Conservation (phyloP, 164 flowering plant genomes). For the Aristolochia californica region DNA sequence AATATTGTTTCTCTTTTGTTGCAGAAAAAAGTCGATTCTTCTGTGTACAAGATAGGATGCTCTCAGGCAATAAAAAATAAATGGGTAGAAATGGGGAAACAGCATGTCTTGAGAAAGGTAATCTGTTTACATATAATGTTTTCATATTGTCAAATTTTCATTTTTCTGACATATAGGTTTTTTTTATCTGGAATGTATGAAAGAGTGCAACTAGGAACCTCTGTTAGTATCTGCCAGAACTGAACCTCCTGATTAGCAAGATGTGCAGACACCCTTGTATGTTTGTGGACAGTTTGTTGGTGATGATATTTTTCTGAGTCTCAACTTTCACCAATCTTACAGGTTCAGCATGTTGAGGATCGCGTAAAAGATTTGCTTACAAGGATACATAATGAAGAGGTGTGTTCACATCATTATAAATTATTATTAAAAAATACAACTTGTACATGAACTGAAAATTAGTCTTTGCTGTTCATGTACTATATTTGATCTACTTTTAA, state of each 20-base stretch:
- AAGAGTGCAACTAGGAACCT: neutral
- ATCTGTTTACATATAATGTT: neutral
- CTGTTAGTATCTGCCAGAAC: too few relatives aligned
- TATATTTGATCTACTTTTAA: too few relatives aligned
- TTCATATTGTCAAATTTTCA: neutral
- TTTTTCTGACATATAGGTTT: neutral
- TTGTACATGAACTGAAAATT: too few relatives aligned
- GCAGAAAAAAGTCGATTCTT: slow-evolving; percentile 61
- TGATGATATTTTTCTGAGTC: neutral
- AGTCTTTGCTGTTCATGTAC: too few relatives aligned
- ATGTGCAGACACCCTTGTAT: too few relatives aligned
- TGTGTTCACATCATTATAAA: slow-evolving; percentile 4
- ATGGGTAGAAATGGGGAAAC: slow-evolving; percentile 81
- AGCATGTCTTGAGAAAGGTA: slow-evolving; percentile 65
- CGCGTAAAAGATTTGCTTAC: slow-evolving; percentile 49
- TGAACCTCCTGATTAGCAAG: too few relatives aligned
- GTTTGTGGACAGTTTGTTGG: neutral
- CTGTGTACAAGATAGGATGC: slow-evolving; percentile 53
- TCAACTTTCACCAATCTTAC: slow-evolving; percentile 4
- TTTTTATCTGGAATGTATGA: neutral
- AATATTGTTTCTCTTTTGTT: slow-evolving; percentile 11
- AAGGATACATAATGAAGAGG: slow-evolving; percentile 46
- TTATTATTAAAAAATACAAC: neutral
- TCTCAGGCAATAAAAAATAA: slow-evolving; percentile 70
- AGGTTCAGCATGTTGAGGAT: slow-evolving; percentile 75